Conservation (phyloP, 208 protist genomes). For the Trypanosoma brucei region DNA sequence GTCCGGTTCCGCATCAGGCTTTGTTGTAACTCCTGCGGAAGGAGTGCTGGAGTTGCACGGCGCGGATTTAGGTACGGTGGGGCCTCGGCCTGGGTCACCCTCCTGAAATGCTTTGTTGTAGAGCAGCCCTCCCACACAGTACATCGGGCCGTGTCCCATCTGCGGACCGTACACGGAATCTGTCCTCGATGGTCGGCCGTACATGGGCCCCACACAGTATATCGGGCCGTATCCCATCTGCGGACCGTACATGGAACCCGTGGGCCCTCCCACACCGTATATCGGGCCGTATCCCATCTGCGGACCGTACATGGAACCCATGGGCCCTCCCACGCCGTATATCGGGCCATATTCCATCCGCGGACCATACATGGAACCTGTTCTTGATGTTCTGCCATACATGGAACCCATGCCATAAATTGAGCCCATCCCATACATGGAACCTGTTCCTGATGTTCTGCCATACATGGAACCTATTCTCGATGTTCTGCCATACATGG, state of each 20-base stretch:
- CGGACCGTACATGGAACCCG: not conserved
- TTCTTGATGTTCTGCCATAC: slow-evolving; percentile 24
- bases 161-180: slow-evolving; percentile 24
- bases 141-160: slow-evolving; percentile 24
- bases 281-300: slow-evolving; percentile 8
- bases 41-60: not conserved
- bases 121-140: slow-evolving; percentile 10
- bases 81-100: not conserved
- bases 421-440: not conserved
- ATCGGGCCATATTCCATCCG: slow-evolving; percentile 19
- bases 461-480: slow-evolving; percentile 28
- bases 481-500: not conserved
- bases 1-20: not conserved
- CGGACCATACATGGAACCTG: slow-evolving; percentile 25
- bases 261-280: slow-evolving; percentile 29
- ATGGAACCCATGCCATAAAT: slow-evolving; percentile 29
- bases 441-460: not conserved
- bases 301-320: slow-evolving; percentile 19
- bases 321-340: slow-evolving; percentile 30
- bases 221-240: not conserved
- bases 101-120: too few relatives aligned
- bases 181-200: slow-evolving; percentile 27
- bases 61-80: not conserved
- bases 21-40: not conserved
- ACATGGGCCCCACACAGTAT: slow-evolving; percentile 17